Base-by-base conservation (phyloP, 495 filamentous ascomycete genomes). In the Astrothelium macrocarpum region DNA sequence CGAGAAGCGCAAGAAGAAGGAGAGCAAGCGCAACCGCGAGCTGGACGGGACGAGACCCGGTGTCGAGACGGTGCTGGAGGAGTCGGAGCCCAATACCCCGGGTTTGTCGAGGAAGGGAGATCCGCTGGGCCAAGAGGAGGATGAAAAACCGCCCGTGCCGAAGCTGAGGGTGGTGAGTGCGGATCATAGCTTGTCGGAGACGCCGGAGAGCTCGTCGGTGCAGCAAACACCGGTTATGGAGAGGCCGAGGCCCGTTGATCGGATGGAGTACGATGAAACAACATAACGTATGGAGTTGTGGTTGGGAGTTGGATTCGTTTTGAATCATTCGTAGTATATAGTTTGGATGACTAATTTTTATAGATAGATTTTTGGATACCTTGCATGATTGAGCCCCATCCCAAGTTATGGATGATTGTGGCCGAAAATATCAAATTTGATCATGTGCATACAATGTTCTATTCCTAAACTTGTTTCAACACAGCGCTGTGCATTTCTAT, bases 1-100 rank as follows among this genome's bases (percentile, higher is more conserved):
- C 58, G 77, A 83, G 73, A 88, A 61, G 59, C 34, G 59, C 14
- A 34, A 59, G 34, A 12, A 43, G 23, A 36, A 59, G n/a, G 53
- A 63, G 43, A 31, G 28, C 4, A 29, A 53, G 11, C 20, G 49
- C 12, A 56, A 56, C 20, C 20, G 49, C 20, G 49, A 56, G 20
- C 49, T 56, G 9, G 49, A 56, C 0, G 12, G 7, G 2, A 9
- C 20, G 25, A 26, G 5, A 14, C 5, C 5, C 14, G 34, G 34
- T 39, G 34, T 29, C 7, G 25, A 26, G 23, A 56, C 49, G 2
- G 49, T 56, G 49, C 25, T 5, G 26, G 49, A 56, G 25, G 49
- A 56, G 49, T 56, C 49, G 0, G 49, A 56, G 25, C 49, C 49
- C 0, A 20, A 20, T 11, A 28, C 49, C 12, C 49, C 49, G 49